Conservation (phyloP, 345 rosid genomes). For the Citrus reticulata region DNA sequence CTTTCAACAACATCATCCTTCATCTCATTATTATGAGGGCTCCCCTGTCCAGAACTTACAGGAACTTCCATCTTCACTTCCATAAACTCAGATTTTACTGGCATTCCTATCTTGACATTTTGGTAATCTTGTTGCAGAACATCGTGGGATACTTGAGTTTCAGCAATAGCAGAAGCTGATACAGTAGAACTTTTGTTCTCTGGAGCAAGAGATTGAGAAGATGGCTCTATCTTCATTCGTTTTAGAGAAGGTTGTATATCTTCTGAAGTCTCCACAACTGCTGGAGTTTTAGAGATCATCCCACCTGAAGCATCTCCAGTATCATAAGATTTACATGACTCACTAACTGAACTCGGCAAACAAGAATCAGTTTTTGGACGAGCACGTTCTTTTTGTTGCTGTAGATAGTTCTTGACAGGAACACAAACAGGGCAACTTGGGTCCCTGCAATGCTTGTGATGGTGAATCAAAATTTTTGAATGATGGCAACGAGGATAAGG, state of each 20-base stretch:
- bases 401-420: constrained; percentile 63
- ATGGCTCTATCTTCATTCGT: constrained; percentile 78
- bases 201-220: constrained; percentile 40
- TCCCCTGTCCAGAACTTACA: constrained; percentile 46
- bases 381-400: constrained; percentile 49
- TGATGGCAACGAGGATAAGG: constrained; percentile 71
- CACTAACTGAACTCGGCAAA: constrained; percentile 32
- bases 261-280: constrained; percentile 46
- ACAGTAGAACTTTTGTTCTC: constrained; percentile 43
- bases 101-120: constrained; percentile 33
- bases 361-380: constrained; percentile 36
- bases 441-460: constrained; percentile 63
- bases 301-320: constrained; percentile 38
- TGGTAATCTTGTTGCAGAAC: constrained; percentile 45
- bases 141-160: constrained; percentile 40
- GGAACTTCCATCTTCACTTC: constrained; percentile 58
- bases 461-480: constrained; percentile 61
- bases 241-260: constrained; percentile 65
- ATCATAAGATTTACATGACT: constrained; percentile 44
- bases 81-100: constrained; percentile 48
- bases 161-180: constrained; percentile 31
- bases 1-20: constrained; percentile 47
- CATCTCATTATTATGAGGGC: constrained; percentile 40
- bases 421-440: constrained; percentile 81
- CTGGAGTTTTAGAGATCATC: constrained; percentile 35